Base-by-base conservation (phyloP, 2,329 filamentous ascomycete genomes). In the Chaetomiaceae sp. region DNA sequence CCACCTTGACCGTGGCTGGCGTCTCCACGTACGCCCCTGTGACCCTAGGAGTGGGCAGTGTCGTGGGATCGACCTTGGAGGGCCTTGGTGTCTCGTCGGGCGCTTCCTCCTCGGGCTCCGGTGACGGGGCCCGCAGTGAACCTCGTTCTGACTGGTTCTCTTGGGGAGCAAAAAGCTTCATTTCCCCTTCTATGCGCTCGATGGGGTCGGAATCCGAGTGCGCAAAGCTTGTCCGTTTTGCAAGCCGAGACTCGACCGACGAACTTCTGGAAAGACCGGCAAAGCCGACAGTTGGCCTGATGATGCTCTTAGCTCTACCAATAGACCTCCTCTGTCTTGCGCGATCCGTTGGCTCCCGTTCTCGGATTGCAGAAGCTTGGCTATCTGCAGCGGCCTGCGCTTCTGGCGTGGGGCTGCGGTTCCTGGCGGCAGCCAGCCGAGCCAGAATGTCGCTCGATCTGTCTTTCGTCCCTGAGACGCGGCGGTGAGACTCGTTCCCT, bases 21-120 rank as follows among this genome's bases (percentile, higher is more conserved):
- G 80, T 82, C 51, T 82, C 79, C 9, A 83, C 72, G 55, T 77
- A 83, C 3, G 80, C 80, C 0, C 80, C 80, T 0, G 72, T 76
- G 3, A 82, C 72, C 47, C 68, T 74, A 2, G 80, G 80, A 3
- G 80, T 83, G 6, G 78, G 76, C 66, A 76, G 75, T 27, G 70
- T 71, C 31, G 76, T 54, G 11, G 74, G 74, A 54, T 82, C 77
- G 37, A 60, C 59, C 59, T 71, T 79, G 14, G 54, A 53, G 3
- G 75, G 67, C 40, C 71, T 71, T 5, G 80, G 80, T 1, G 80
- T 83, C 49, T 72, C 72, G 6, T 77, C 74, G 3, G 51, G 50
- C 9, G 46, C 65, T 17, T 68, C 65, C 4, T 70, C 70, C 4
- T 71, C 70, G 2, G 69, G 68, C 36, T 62, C 61, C n/a, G 71